Conservation (phyloP, 2,329 filamentous ascomycete genomes). For the Aspergillus sp. region DNA sequence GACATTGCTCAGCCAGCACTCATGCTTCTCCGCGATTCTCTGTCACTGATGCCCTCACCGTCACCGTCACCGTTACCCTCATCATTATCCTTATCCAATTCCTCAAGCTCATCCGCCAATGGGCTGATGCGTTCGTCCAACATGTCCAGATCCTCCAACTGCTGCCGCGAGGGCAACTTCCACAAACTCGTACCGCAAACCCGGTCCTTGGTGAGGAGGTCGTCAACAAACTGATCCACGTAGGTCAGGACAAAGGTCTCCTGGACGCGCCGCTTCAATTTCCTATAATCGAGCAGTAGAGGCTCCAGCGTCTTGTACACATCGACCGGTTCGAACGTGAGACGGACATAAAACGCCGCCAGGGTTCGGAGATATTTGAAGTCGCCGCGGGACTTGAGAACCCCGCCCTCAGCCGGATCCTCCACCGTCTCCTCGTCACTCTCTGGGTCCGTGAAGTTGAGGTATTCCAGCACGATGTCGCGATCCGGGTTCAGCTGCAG, state of each 20-base stretch:
- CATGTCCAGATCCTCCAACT: slow-evolving; percentile 80
- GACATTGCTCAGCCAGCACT: slow-evolving; percentile 23
- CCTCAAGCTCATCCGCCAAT: slow-evolving; percentile 55
- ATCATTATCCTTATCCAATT: slow-evolving; percentile 29
- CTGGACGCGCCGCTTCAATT: slow-evolving; percentile 67
- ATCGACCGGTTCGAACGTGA: slow-evolving; percentile 73
- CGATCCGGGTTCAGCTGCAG: slow-evolving; percentile 76
- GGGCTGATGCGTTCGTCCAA: slow-evolving; percentile 79
- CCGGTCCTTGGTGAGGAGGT: slow-evolving; percentile 76
- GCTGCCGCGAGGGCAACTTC: slow-evolving; percentile 75
- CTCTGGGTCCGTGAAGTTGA: slow-evolving; percentile 69
- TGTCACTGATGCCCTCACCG: slow-evolving; percentile 15
- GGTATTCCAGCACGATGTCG: slow-evolving; percentile 69
- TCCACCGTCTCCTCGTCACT: slow-evolving; percentile 20
- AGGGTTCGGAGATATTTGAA: slow-evolving; percentile 78
- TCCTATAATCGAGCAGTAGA: slow-evolving; percentile 69
- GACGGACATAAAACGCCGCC: slow-evolving; percentile 83
- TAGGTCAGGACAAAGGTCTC: slow-evolving; percentile 66
- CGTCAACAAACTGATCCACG: slow-evolving; percentile 90
- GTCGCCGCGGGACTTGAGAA: slow-evolving; percentile 31
- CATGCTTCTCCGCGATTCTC: slow-evolving; percentile 11
- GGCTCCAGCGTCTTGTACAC: slow-evolving; percentile 76
- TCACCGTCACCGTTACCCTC: slow-evolving; percentile 16
- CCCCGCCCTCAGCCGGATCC: slow-evolving; percentile 15
- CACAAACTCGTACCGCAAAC: slow-evolving; percentile 86